A percentile compares a stretch with the other conserved stretches of the same genome.
Conservation (phyloP, 148 eudicot species). For the Rhododendron henanense region DNA sequence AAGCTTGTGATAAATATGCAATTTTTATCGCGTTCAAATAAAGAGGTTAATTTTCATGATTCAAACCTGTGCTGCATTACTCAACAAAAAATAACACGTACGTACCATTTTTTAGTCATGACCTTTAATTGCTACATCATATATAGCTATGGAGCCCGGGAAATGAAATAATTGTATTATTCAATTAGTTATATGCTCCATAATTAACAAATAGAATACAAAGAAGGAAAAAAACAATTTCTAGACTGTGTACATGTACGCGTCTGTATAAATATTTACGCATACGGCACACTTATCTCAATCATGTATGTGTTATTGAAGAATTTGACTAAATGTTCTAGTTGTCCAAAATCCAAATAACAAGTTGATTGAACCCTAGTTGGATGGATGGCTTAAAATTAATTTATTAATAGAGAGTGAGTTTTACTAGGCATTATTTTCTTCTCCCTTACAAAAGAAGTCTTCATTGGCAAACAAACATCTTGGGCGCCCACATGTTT, state of each 20-base stretch:
- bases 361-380: not conserved
- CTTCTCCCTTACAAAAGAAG: not conserved
- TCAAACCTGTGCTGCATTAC: not conserved
- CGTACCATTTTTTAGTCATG: not conserved
- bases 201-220: not conserved
- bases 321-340: conserved; percentile 1
- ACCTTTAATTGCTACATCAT: not conserved
- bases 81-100: not conserved
- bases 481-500: conserved; percentile 8
- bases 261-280: not conserved
- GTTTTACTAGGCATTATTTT: not conserved
- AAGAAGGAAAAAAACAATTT: not conserved
- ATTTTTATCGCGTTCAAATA: not conserved
- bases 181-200: not conserved
- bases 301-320: not conserved
- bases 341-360: not conserved
- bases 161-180: not conserved
- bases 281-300: not conserved
- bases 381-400: not conserved
- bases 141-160: not conserved
- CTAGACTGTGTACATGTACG: too few species aligned
- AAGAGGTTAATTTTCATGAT: not conserved
- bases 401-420: not conserved
- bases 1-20: not conserved
- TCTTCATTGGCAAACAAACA: not conserved